Base-by-base conservation (phyloP, 2,329 filamentous ascomycete species). In the Blastomyces gilchristii region DNA sequence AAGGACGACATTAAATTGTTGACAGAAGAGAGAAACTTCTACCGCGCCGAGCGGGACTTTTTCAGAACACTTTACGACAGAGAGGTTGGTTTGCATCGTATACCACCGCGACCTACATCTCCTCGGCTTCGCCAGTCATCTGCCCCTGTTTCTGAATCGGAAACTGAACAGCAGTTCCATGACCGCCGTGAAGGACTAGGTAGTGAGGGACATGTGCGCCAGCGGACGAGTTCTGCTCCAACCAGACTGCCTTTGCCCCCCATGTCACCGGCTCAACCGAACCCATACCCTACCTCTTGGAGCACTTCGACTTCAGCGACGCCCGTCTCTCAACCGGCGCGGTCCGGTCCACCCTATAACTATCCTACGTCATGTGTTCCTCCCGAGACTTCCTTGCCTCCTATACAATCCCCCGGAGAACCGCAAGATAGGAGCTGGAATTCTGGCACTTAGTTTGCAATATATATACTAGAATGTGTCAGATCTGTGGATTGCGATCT, bases 21-120 rank as follows among this genome's bases (percentile, higher is more conserved):
- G 22, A 61, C 67, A 1, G 71, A 74, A 60, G 73, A 76, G 63
- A 67, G 74, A 54, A 75, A 77, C 22, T 72, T 74, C 63, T 78
- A 78, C 63, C 74, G 71, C 22, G 69, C 71, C 0, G 76, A 78
- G 60, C 70, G 76, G 43, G 71, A 78, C 63, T 77, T 74, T 65
- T 77, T 73, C 65, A 73, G 75, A 12, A 75, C 77, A 2, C 53
- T 66, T 22, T 63, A 64, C 57, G 52, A 34, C 37, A 64, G 62
- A n/a, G 61, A 62, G 22, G 53, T 65, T 25, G 64, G 64, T n/a
- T 31, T 62, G 5, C 45, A 63, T 50, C 37, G 59, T 41, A 49
- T 65, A 28, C 63, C 65, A 11, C 59, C 47, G 34, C 65, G 65
- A 31, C 67, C 67, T 1, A 41, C 47, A 18, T 68, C 67, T 43